Evolutionary conservation across 176 grass and related monocot genomes (phyloP).

Genomic region (Pontederia crassipes): DNA sequence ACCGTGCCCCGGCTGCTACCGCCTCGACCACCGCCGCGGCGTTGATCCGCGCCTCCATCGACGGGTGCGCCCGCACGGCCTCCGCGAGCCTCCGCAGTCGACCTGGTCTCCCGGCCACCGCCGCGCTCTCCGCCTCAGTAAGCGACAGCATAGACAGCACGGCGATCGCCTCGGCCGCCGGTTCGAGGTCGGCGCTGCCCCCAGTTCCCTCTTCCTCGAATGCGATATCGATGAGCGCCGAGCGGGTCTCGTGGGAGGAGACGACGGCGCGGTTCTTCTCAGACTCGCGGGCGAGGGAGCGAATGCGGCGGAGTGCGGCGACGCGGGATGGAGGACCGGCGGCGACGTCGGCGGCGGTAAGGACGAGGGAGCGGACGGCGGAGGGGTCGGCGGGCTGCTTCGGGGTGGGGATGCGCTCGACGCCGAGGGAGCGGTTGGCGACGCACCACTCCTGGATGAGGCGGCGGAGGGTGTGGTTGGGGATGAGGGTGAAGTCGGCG

Average conservation of each 20-base stretch:
- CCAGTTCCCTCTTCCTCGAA: slow-evolving; percentile 17
- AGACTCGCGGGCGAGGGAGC: slow-evolving; percentile 64
- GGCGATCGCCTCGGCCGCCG: slow-evolving; percentile 57
- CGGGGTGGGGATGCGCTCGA: slow-evolving; percentile 94
- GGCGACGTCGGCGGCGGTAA: slow-evolving; percentile 21
- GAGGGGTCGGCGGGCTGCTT: slow-evolving; percentile 88
- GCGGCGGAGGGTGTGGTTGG: slow-evolving; percentile 95
- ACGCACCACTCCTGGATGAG: slow-evolving; percentile 99
- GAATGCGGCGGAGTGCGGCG: slow-evolving; percentile 37
- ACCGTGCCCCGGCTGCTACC: slow-evolving; percentile 41
- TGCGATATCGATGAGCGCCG: slow-evolving; percentile 48
- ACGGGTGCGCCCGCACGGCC: slow-evolving; percentile 11
- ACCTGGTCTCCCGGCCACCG: slow-evolving; percentile 40
- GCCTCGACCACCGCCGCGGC: slow-evolving; percentile 72
- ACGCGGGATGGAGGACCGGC: neutral
- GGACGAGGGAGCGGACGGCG: slow-evolving; percentile 56
- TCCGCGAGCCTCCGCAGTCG: slow-evolving; percentile 40
- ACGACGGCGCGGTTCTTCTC: slow-evolving; percentile 89
- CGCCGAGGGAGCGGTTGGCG: slow-evolving; percentile 76
- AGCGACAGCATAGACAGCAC: slow-evolving; percentile 54
- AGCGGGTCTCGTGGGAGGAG: slow-evolving; percentile 68
- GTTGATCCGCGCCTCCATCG: slow-evolving; percentile 45
- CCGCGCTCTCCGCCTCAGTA: slow-evolving; percentile 56
- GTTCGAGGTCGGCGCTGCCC: slow-evolving; percentile 19
- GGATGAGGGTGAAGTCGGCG: slow-evolving; percentile 78